A percentile compares a stretch with the other conserved stretches of the same genome.
phyloP scores from a whole-genome alignment of 306 rosid species.

The Mimosa pudica region DNA sequence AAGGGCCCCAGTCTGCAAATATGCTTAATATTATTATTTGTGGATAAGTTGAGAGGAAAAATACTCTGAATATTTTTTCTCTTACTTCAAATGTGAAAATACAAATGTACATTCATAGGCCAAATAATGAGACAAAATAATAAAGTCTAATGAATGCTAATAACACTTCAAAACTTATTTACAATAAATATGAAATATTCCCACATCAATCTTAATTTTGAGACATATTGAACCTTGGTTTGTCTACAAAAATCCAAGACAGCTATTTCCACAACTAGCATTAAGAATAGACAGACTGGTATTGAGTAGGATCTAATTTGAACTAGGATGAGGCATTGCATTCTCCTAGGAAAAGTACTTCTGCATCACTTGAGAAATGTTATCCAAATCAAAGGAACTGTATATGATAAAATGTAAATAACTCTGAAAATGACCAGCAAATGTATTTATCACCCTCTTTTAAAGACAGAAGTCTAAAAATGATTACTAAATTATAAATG shows the following conservation, averaged over 20 bases:
- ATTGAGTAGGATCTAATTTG: constrained; percentile 15
- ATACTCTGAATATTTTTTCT: too few relatives aligned
- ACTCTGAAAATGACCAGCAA: constrained; percentile 1
- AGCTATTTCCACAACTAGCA: constrained; percentile 11
- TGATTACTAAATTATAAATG: neutral
- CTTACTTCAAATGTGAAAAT: too few relatives aligned
- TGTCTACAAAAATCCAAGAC: constrained; percentile 24
- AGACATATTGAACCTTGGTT: constrained; percentile 25
- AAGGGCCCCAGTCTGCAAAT: constrained; percentile 91
- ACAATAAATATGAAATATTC: too few relatives aligned
- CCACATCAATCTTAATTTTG: neutral
- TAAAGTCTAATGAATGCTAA: too few relatives aligned
- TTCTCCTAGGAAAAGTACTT: constrained; percentile 9
- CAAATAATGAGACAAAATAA: too few relatives aligned
- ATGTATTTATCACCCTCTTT: constrained; percentile 21
- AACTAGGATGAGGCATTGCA: neutral
- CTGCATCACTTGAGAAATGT: constrained; percentile 8
- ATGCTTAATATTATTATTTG: constrained; percentile 35
- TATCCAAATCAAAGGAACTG: constrained; percentile 3
- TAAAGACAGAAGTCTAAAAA: constrained; percentile 4
- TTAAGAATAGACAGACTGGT: constrained; percentile 12
- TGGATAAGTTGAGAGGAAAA: too few relatives aligned
- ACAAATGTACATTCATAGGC: too few relatives aligned
- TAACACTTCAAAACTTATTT: too few relatives aligned
- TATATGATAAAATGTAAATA: constrained; percentile 4